Conservation (phyloP, 495 filamentous ascomycete species). For the Usnea hakonensis region DNA sequence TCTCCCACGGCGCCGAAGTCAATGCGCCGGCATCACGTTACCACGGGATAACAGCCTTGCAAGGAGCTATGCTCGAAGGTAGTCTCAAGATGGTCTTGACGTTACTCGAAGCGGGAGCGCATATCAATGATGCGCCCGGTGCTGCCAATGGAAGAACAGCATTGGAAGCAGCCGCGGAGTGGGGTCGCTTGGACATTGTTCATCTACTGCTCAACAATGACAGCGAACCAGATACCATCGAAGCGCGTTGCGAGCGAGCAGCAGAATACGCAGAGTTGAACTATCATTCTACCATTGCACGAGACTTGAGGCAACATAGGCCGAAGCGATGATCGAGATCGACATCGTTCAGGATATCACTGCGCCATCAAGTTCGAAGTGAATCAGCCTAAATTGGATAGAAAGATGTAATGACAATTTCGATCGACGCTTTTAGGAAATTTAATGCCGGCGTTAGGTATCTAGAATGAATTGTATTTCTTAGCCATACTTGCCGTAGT, state of each 20-base stretch:
- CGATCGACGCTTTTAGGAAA: too few species aligned
- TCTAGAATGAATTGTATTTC: too few species aligned
- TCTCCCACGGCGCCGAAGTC: slow-evolving; percentile 42
- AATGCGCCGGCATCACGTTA: slow-evolving; percentile 36
- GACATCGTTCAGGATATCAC: too few species aligned
- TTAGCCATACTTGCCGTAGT: too few species aligned
- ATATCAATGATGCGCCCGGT: slow-evolving; percentile 24
- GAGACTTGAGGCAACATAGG: background rate
- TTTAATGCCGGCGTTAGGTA: too few species aligned
- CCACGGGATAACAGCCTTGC: slow-evolving; percentile 31
- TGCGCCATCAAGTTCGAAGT: too few species aligned
- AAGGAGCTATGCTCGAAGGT: slow-evolving; percentile 30
- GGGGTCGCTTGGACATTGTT: slow-evolving; percentile 22
- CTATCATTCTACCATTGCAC: background rate
- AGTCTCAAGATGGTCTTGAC: slow-evolving; percentile 23
- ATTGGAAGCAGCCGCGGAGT: slow-evolving; percentile 15
- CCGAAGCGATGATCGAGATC: background rate
- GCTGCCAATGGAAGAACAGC: slow-evolving; percentile 5
- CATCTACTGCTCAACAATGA: slow-evolving; percentile 31
- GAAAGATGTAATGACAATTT: too few species aligned
- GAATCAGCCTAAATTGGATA: too few species aligned
- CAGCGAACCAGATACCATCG: slow-evolving; percentile 37
- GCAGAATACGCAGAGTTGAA: slow-evolving; percentile 24
- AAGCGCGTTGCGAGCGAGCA: slow-evolving; percentile 29
- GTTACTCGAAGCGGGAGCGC: slow-evolving; percentile 27